Percentiles rank a stretch among this genome's conserved stretches.
phyloP scores from a whole-genome alignment of 2,329 filamentous ascomycete species.

The Pestalotiopsis fici region DNA sequence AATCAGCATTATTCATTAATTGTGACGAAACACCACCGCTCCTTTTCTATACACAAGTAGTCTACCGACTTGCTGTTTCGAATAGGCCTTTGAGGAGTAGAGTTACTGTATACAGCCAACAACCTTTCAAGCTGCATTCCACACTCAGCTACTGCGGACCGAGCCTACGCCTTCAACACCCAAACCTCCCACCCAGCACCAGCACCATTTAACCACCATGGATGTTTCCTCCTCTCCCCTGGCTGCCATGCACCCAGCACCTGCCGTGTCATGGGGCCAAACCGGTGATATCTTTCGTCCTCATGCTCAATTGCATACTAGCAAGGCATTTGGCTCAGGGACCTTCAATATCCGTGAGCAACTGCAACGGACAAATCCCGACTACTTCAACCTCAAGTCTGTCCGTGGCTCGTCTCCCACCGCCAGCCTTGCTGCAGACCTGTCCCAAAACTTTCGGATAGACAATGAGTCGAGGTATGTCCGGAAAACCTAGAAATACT shows the following conservation, averaged over 20 bases:
- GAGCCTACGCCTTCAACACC: background rate
- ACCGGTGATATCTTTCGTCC: slow-evolving; percentile 52
- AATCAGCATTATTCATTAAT: slow-evolving; percentile 24
- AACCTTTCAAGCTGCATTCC: background rate
- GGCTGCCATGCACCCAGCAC: slow-evolving; percentile 85
- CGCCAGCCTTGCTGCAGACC: slow-evolving; percentile 85
- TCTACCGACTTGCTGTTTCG: slow-evolving; percentile 20
- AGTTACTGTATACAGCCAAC: slow-evolving; percentile 24
- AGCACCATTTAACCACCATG: slow-evolving; percentile 53
- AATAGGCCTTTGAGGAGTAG: slow-evolving; percentile 28
- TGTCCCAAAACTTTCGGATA: slow-evolving; percentile 96
- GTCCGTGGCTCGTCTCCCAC: slow-evolving; percentile 87
- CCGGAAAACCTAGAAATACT: too few relatives aligned
- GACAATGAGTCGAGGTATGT: slow-evolving; percentile 80
- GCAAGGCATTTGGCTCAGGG: slow-evolving; percentile 56
- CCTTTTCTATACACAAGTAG: slow-evolving; percentile 17
- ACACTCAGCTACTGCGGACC: background rate
- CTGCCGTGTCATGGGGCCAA: slow-evolving; percentile 62
- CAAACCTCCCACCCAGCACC: slow-evolving; percentile 1
- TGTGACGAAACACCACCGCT: slow-evolving; percentile 22
- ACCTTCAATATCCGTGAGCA: slow-evolving; percentile 81
- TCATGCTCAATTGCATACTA: slow-evolving; percentile 48
- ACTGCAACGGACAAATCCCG: slow-evolving; percentile 58
- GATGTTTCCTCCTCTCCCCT: slow-evolving; percentile 85
- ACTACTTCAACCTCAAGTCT: slow-evolving; percentile 82